phyloP scores from a whole-genome alignment of 108 stramenopile species.

The Cylindrotheca closterium region DNA sequence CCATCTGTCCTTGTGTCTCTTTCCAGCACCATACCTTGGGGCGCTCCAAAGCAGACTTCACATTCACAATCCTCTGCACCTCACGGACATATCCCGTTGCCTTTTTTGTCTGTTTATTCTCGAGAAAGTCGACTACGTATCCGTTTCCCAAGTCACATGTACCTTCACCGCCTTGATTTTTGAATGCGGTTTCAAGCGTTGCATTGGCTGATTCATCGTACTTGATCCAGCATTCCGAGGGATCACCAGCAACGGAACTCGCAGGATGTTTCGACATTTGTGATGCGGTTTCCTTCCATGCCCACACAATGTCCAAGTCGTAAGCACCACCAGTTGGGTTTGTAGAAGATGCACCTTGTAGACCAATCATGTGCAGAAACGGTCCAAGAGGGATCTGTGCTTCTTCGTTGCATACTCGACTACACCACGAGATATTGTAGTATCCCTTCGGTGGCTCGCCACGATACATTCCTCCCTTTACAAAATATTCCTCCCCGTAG shows the following conservation, averaged over 20 bases:
- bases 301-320: not conserved
- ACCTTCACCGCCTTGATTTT: not conserved
- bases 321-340: not conserved
- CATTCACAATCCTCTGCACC: not conserved
- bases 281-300: not conserved
- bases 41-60: not conserved
- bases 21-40: conserved; percentile 4
- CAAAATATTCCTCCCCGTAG: conserved; percentile 38
- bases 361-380: not conserved
- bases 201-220: not conserved
- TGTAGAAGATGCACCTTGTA: conserved; percentile 1
- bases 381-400: not conserved
- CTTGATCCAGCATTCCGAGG: not conserved
- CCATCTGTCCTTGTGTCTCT: not conserved
- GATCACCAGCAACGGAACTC: not conserved
- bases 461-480: conserved; percentile 65
- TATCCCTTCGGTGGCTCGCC: conserved; percentile 53
- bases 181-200: not conserved
- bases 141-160: not conserved
- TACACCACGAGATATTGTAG: conserved; percentile 22
- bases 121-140: conserved; percentile 1
- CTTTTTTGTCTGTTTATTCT: not conserved
- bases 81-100: not conserved
- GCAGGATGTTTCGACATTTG: not conserved
- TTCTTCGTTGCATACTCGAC: not conserved